Evolutionary conservation across 2,329 filamentous ascomycete species (phyloP).

Genomic region (Macrophomina phaseolina): DNA sequence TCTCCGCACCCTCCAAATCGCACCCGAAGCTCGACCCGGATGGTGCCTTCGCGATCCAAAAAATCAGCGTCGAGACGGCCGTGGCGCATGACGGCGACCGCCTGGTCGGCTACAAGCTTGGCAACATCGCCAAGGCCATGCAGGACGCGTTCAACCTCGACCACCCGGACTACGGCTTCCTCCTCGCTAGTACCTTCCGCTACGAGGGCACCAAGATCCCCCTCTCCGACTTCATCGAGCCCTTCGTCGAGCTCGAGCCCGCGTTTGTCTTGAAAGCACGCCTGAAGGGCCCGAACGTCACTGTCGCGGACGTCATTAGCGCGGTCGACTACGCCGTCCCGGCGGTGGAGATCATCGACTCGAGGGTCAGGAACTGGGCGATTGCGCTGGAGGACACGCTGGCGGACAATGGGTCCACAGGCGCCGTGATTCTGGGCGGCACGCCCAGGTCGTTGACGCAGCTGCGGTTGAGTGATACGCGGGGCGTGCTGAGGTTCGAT

Average conservation of each 20-base stretch:
- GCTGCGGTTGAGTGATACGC: neutral
- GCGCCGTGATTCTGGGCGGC: neutral
- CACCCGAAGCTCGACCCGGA: neutral
- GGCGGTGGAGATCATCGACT: neutral
- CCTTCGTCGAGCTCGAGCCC: neutral
- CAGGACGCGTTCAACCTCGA: neutral
- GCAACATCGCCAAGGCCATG: conserved; percentile 1
- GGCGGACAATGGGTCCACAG: neutral
- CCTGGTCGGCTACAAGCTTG: neutral
- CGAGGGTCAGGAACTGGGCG: neutral
- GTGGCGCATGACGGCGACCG: neutral
- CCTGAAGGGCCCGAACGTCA: neutral
- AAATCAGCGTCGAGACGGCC: neutral
- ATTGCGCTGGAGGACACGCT: neutral
- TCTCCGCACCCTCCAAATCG: neutral
- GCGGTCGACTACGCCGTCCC: neutral
- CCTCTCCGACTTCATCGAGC: neutral
- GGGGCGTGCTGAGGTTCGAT: neutral
- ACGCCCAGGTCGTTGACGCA: neutral
- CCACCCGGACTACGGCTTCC: neutral
- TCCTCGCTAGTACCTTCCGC: neutral
- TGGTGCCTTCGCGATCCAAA: neutral
- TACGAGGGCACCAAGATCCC: neutral
- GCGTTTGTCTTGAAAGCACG: neutral
- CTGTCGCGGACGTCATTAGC: neutral